Evolutionary conservation across 2,329 filamentous ascomycete genomes (phyloP).

Genomic region (Fusarium bulbicola): DNA sequence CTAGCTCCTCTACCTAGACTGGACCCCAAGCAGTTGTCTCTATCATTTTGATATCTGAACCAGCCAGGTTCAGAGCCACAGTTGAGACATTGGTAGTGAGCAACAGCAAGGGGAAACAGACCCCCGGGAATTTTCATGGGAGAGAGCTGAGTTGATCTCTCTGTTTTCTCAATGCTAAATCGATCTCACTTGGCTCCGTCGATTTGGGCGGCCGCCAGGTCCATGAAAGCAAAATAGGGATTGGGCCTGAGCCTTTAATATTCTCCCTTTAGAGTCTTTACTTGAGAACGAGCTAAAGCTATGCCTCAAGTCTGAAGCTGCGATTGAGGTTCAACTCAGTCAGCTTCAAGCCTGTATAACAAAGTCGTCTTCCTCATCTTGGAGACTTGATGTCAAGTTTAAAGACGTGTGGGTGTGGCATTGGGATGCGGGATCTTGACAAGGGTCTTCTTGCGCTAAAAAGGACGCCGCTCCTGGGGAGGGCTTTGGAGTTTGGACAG

Average conservation of each 20-base stretch:
- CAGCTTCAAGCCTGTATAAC: conserved; percentile 14
- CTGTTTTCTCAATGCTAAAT: conserved; percentile 18
- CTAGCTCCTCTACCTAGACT: conserved; percentile 31
- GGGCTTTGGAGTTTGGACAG: conserved; percentile 32
- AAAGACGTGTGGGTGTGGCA: conserved; percentile 44
- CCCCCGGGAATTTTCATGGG: conserved; percentile 11
- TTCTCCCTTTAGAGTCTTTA: not conserved
- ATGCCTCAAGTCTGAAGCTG: not conserved
- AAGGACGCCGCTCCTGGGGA: conserved; percentile 38
- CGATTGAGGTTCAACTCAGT: not conserved
- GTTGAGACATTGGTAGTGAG: conserved; percentile 38
- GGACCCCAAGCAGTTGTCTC: conserved; percentile 28
- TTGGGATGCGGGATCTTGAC: conserved; percentile 43
- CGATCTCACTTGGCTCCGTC: conserved; percentile 8
- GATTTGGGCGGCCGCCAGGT: conserved; percentile 12
- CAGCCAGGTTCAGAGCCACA: conserved; percentile 26
- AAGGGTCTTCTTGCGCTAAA: conserved; percentile 43
- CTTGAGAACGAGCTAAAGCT: not conserved
- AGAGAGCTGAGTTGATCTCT: conserved; percentile 20
- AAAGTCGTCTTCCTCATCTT: conserved; percentile 28
- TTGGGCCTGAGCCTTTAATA: not conserved
- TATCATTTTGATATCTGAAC: conserved; percentile 35
- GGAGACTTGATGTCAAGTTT: conserved; percentile 42
- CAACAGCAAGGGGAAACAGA: conserved; percentile 21
- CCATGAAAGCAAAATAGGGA: not conserved